phyloP scores from a whole-genome alignment of 2,329 filamentous ascomycete species.

The Teratosphaeria pseudoeucalypti region DNA sequence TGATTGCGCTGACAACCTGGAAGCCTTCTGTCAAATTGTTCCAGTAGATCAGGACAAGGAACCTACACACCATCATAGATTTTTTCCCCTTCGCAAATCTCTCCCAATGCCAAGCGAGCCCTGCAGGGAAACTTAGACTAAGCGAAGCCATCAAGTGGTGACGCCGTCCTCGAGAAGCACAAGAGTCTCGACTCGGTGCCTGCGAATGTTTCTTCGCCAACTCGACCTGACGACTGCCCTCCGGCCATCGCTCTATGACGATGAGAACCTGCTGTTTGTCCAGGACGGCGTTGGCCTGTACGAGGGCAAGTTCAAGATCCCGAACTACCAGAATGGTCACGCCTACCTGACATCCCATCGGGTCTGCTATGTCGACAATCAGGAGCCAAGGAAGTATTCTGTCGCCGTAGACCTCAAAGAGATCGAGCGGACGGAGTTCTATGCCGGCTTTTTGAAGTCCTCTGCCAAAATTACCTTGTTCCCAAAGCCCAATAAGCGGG shows the following conservation, averaged over 20 bases:
- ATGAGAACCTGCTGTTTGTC: slow-evolving; percentile 91
- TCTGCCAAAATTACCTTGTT: slow-evolving; percentile 86
- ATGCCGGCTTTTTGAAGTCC: slow-evolving; percentile 87
- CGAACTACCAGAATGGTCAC: slow-evolving; percentile 87
- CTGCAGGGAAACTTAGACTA: neutral
- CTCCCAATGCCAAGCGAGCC: neutral
- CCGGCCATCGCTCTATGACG: slow-evolving; percentile 80
- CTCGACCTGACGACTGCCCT: slow-evolving; percentile 94
- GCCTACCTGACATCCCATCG: slow-evolving; percentile 94
- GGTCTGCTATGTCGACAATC: slow-evolving; percentile 86
- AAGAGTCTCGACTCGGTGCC: slow-evolving; percentile 34
- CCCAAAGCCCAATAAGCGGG: slow-evolving; percentile 65
- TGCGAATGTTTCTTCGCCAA: slow-evolving; percentile 86
- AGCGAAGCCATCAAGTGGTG: neutral
- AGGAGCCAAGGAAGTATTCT: slow-evolving; percentile 74
- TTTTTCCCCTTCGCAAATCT: neutral
- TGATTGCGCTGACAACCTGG: no score
- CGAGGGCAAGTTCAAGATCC: slow-evolving; percentile 94
- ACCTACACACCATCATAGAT: neutral
- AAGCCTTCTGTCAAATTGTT: no score
- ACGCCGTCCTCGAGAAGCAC: neutral
- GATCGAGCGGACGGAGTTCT: slow-evolving; percentile 82
- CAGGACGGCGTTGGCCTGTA: slow-evolving; percentile 96
- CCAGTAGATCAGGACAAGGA: neutral
- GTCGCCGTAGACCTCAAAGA: slow-evolving; percentile 80